Conservation (phyloP, 2,329 filamentous ascomycete species). For the Ascochyta fabae region DNA sequence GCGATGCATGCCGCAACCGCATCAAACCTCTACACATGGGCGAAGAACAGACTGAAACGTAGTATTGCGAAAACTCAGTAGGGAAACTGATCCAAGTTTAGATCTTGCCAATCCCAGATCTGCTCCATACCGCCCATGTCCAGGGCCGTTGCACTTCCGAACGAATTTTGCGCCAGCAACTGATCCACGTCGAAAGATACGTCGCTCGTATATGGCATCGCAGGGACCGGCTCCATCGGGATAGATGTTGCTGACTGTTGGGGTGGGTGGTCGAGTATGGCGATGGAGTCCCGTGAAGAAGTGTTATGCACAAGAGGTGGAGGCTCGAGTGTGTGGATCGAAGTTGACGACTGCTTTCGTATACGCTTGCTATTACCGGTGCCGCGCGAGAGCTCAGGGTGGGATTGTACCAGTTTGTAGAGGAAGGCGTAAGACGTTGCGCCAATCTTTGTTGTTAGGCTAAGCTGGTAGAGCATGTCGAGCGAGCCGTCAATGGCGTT, state of each 20-base stretch:
- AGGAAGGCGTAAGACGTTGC: constrained; percentile 41
- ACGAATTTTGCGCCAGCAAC: constrained; percentile 38
- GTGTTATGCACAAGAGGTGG: constrained; percentile 6
- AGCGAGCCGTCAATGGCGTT: constrained; percentile 47
- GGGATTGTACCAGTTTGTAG: constrained; percentile 38
- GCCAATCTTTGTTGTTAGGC: constrained; percentile 37
- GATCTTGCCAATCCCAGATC: constrained; percentile 41
- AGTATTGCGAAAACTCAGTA: neutral
- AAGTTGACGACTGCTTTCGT: constrained; percentile 17
- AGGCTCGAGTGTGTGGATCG: neutral
- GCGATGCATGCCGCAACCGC: neutral
- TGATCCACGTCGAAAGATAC: constrained; percentile 37
- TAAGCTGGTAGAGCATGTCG: constrained; percentile 40
- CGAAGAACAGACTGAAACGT: neutral
- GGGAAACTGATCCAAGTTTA: constrained; percentile 32
- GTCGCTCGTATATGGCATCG: constrained; percentile 23
- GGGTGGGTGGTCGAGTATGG: neutral
- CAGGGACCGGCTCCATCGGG: constrained; percentile 1
- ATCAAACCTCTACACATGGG: neutral
- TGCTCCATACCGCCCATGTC: constrained; percentile 43
- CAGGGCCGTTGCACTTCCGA: constrained; percentile 18
- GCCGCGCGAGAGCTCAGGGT: constrained; percentile 30
- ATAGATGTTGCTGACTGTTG: constrained; percentile 2
- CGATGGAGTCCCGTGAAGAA: neutral
- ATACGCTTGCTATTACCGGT: constrained; percentile 20